These are phyloP conservation scores for Dioscorea zingiberensis DNA, from an alignment of 106 monocot genomes.

Conservation along the genomic window DNA sequence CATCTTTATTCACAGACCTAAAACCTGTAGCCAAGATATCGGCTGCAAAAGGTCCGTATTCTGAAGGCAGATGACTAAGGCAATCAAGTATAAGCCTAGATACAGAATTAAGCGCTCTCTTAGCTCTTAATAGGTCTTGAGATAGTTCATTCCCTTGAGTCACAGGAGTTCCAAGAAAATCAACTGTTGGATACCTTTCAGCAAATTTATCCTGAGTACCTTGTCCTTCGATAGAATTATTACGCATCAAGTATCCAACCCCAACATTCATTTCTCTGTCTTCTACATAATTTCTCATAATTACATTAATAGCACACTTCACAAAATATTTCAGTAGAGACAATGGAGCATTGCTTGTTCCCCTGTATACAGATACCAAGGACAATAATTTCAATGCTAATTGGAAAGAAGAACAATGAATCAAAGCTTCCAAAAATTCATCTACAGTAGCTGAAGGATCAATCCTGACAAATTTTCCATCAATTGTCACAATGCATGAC, in stretches of 20 bases:
- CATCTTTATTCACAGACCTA: conserved; percentile 38
- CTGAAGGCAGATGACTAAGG: conserved; percentile 64
- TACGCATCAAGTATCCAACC: not conserved
- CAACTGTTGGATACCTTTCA: not conserved
- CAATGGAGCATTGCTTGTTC: conserved; percentile 45
- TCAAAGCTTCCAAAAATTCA: conserved; percentile 79
- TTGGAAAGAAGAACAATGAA: conserved; percentile 63
- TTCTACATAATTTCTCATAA: conserved; percentile 39
- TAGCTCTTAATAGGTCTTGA: conserved; percentile 7
- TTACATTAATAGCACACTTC: conserved; percentile 47
- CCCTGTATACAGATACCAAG: conserved; percentile 56
- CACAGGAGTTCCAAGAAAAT: too few relatives aligned
- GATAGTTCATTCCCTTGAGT: not conserved
- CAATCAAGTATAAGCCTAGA: conserved; percentile 75
- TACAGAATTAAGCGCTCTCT: conserved; percentile 16
- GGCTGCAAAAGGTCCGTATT: conserved; percentile 68
- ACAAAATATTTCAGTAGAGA: conserved; percentile 83
- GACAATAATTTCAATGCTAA: conserved; percentile 79
- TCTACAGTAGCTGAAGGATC: conserved; percentile 64
- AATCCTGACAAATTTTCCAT: conserved; percentile 77
- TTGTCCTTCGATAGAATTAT: conserved; percentile 3
- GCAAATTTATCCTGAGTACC: not conserved
- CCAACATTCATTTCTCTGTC: conserved; percentile 1
- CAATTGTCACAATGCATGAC: conserved; percentile 65
- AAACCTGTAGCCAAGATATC: conserved; percentile 79